Evolutionary conservation across 257 asterid genomes (phyloP).

Genomic region (Catharanthus roseus): DNA sequence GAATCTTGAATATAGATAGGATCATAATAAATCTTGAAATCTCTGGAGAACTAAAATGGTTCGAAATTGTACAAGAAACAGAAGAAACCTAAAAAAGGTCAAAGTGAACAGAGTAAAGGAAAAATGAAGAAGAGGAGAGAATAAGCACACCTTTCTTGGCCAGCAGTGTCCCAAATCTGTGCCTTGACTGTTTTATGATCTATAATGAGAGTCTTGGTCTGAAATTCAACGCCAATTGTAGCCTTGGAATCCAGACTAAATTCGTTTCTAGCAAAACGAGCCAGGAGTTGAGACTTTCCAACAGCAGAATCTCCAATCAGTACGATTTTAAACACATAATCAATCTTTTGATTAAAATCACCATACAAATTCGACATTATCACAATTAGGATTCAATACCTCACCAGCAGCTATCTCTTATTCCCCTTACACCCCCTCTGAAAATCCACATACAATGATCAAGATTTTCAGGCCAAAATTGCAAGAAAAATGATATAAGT

Average conservation of each 20-base stretch:
- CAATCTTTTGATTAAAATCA: constrained; percentile 74
- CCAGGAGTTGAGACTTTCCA: constrained; percentile 83
- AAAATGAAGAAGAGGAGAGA: not conserved
- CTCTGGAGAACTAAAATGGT: too few species aligned
- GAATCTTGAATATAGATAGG: not conserved
- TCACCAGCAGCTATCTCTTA: constrained; percentile 3
- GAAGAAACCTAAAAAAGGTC: not conserved
- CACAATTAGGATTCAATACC: constrained; percentile 5
- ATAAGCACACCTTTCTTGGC: constrained; percentile 65
- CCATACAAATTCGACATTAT: constrained; percentile 70
- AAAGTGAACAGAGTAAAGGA: not conserved
- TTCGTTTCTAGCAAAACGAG: constrained; percentile 86
- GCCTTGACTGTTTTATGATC: constrained; percentile 84
- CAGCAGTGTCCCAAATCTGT: constrained; percentile 98
- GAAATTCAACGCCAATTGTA: constrained; percentile 87
- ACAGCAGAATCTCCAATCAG: constrained; percentile 87
- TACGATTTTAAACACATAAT: constrained; percentile 82
- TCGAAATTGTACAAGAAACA: not conserved
- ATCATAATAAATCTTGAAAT: too few species aligned
- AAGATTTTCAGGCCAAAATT: constrained; percentile 9
- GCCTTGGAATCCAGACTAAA: constrained; percentile 84
- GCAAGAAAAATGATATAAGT: not conserved
- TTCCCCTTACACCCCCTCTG: constrained; percentile 27
- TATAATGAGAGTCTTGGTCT: constrained; percentile 69
- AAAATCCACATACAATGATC: not conserved